Conservation (phyloP, 1,139 yeast genomes). For the Debaryomyces psychrophilus region DNA sequence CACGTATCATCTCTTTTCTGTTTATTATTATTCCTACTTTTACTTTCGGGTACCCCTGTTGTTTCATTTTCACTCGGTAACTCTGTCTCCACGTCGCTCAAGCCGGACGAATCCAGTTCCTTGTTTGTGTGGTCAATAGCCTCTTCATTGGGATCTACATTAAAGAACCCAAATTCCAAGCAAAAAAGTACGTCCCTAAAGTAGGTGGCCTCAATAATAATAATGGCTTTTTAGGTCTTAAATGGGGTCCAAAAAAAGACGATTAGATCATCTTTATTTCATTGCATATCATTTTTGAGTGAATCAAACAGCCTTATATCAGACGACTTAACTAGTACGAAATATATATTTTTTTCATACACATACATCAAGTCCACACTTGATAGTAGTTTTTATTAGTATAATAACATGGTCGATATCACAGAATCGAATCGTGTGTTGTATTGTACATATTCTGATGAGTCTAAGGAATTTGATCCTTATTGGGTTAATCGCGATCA, state of each 20-base stretch:
- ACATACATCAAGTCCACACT: background rate
- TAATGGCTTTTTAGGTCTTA: constrained; percentile 73
- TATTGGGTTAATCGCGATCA: background rate
- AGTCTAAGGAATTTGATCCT: no score
- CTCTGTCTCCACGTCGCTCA: constrained; percentile 5
- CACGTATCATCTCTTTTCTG: background rate
- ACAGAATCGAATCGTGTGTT: background rate
- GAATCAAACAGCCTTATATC: background rate
- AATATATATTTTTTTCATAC: background rate
- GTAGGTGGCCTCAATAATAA: constrained; percentile 22
- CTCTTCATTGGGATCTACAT: constrained; percentile 41
- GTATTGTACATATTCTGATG: no score
- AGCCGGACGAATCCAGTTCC: background rate
- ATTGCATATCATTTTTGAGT: constrained; percentile 1
- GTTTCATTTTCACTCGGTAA: constrained; percentile 2
- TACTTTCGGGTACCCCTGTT: background rate
- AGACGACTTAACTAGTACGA: background rate
- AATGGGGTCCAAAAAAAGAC: constrained; percentile 80
- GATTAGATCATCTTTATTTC: constrained; percentile 19
- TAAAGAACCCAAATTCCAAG: constrained; percentile 61
- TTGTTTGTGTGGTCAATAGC: constrained; percentile 1
- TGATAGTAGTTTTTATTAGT: background rate
- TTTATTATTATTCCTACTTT: constrained; percentile 1
- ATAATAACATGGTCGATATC: background rate
- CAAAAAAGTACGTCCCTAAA: constrained; percentile 40